These are phyloP conservation scores for Hibiscus trionum DNA, from an alignment of 345 rosid genomes.

Conservation along the genomic window DNA sequence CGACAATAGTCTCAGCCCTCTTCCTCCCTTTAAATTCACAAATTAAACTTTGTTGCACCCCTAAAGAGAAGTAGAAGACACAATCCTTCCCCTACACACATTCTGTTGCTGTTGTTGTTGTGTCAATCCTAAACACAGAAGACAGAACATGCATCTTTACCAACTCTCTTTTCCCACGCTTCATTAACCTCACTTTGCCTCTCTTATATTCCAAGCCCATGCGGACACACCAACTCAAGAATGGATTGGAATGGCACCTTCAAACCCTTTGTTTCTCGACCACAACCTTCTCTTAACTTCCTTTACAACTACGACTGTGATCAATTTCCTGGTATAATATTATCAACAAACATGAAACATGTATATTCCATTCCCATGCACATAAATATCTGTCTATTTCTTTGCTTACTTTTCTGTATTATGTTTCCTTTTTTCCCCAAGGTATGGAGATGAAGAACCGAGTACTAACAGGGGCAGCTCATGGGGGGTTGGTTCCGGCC, in stretches of 20 bases:
- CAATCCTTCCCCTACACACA: background rate
- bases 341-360: no score
- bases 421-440: background rate
- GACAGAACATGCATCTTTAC: no score
- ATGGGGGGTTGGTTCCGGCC: no score
- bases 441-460: slow-evolving; percentile 55
- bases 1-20: slow-evolving; percentile 21
- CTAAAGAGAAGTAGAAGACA: slow-evolving; percentile 16
- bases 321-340: slow-evolving; percentile 50
- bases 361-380: no score
- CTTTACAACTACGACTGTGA: slow-evolving; percentile 53
- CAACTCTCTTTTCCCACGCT: slow-evolving; percentile 21
- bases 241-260: slow-evolving; percentile 53
- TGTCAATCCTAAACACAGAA: no score
- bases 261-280: slow-evolving; percentile 34
- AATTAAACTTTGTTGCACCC: slow-evolving; percentile 40
- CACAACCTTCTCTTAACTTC: slow-evolving; percentile 48
- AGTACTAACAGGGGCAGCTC: no score
- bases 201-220: background rate
- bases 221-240: background rate
- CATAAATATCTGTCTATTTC: no score
- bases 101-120: background rate
- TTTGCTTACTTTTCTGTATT: no score
- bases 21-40: slow-evolving; percentile 27
- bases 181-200: slow-evolving; percentile 8